Conservation (phyloP, 1,284 basidiomycete genomes). For the Apiotrichum mycotoxinovorans region DNA sequence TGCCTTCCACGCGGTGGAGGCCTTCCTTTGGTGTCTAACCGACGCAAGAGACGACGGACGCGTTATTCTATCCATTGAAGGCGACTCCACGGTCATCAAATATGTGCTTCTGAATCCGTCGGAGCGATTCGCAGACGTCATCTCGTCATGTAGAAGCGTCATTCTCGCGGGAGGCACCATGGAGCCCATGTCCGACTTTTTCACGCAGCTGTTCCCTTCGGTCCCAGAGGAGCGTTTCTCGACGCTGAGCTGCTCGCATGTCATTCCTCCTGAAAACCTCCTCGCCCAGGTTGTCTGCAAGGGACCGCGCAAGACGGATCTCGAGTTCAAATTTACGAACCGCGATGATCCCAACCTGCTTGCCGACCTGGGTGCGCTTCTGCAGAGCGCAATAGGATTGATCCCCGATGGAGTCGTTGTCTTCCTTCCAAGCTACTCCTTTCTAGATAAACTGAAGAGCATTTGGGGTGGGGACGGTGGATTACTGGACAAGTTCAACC, state of each 20-base stretch:
- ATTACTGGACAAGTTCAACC: constrained; percentile 60
- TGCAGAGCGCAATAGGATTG: constrained; percentile 72
- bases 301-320: constrained; percentile 69
- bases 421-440: constrained; percentile 89
- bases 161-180: constrained; percentile 87
- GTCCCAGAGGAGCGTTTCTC: constrained; percentile 56
- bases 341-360: constrained; percentile 68
- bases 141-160: constrained; percentile 73
- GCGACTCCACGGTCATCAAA: constrained; percentile 58
- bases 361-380: constrained; percentile 74
- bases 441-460: constrained; percentile 65
- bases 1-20: constrained; percentile 76
- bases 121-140: constrained; percentile 76
- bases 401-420: constrained; percentile 87
- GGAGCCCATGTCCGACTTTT: constrained; percentile 91
- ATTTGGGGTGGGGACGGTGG: constrained; percentile 64
- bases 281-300: constrained; percentile 70
- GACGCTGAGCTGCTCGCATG: constrained; percentile 87
- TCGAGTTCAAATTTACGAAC: constrained; percentile 80
- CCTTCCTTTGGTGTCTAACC: constrained; percentile 76
- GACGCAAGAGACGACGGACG: constrained; percentile 68
- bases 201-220: constrained; percentile 68
- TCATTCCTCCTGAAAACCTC: constrained; percentile 78
- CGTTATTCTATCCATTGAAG: constrained; percentile 38
- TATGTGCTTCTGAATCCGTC: constrained; percentile 95